Evolutionary conservation across 768 basidiomycete genomes (phyloP).

Genomic region (Xerocomus spinulosus): DNA sequence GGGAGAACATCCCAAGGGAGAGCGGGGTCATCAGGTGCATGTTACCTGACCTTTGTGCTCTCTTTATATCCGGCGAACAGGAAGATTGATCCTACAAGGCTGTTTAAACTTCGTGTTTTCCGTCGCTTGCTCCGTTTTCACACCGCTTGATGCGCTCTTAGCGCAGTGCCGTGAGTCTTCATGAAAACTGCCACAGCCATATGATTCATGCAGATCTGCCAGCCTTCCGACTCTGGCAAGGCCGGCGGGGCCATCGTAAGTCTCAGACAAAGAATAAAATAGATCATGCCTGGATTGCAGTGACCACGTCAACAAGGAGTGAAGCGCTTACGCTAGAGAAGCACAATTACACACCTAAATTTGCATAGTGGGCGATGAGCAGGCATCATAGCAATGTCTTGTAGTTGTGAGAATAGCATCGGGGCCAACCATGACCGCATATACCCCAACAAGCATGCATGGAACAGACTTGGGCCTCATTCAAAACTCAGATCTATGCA

Average conservation of each 20-base stretch:
- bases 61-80: conserved; percentile 7
- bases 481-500: neutral
- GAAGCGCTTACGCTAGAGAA: neutral
- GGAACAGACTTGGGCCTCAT: neutral
- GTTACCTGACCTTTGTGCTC: too few species aligned
- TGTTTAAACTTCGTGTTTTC: neutral
- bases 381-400: neutral
- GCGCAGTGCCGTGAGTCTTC: neutral
- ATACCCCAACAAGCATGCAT: neutral
- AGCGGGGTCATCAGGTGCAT: too few species aligned
- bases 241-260: neutral
- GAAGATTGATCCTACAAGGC: neutral
- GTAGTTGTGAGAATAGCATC: neutral
- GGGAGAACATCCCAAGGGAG: conserved; percentile 1
- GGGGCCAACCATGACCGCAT: neutral
- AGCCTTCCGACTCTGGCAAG: neutral
- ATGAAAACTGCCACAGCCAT: neutral
- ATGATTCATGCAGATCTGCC: neutral
- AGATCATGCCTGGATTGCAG: neutral
- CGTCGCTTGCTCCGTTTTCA: neutral
- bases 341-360: neutral
- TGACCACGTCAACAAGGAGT: neutral
- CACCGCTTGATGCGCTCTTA: neutral
- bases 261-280: neutral
- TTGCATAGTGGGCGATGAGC: neutral